A percentile compares a stretch with the other conserved stretches of the same genome.
phyloP scores from a whole-genome alignment of 2,329 filamentous ascomycete genomes.

The Cryphonectria naterciae region DNA sequence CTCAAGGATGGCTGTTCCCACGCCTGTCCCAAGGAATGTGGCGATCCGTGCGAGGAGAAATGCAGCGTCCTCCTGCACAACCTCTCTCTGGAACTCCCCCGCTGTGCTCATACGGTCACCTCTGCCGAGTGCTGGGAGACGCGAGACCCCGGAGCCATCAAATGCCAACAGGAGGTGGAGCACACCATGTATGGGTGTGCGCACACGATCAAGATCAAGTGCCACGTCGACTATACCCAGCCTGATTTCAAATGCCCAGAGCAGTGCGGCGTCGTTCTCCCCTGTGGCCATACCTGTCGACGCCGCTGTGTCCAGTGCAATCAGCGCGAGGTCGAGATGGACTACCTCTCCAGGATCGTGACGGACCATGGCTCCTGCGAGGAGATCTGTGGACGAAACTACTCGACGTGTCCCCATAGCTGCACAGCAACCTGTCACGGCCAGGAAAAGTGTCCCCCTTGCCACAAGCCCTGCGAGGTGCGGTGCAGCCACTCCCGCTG shows the following conservation, averaged over 20 bases:
- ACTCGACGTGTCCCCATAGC: constrained; percentile 59
- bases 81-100: constrained; percentile 35
- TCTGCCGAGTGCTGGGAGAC: constrained; percentile 43
- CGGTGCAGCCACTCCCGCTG: constrained; percentile 62
- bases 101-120: constrained; percentile 47
- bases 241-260: constrained; percentile 50
- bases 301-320: constrained; percentile 55
- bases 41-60: constrained; percentile 44
- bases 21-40: constrained; percentile 47
- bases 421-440: constrained; percentile 60
- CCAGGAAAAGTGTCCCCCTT: constrained; percentile 50
- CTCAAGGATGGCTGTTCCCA: constrained; percentile 49
- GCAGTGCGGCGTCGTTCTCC: constrained; percentile 49
- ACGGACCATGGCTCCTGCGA: constrained; percentile 53
- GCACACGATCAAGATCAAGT: constrained; percentile 56
- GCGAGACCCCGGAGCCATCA: constrained; percentile 50
- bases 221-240: constrained; percentile 49
- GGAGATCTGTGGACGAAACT: constrained; percentile 53
- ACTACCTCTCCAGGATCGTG: constrained; percentile 25
- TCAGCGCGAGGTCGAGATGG: constrained; percentile 36
- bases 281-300: constrained; percentile 64
- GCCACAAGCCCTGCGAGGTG: constrained; percentile 55
- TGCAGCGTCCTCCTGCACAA: constrained; percentile 42
- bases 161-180: constrained; percentile 51
- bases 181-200: constrained; percentile 57